Conservation (phyloP, 352 stramenopile species). For the Phytopythium helicoides region DNA sequence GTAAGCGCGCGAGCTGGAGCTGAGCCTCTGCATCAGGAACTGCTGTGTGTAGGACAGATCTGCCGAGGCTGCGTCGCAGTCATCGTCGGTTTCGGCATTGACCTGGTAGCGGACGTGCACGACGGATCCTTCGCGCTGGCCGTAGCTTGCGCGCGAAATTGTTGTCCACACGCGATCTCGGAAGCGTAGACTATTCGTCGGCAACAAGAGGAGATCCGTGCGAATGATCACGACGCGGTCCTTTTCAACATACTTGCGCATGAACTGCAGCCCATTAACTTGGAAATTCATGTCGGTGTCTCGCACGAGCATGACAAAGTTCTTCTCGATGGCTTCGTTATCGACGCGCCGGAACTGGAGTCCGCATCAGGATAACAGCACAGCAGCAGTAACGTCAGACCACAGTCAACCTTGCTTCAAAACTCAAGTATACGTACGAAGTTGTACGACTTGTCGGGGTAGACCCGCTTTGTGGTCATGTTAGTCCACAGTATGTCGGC, state of each 20-base stretch:
- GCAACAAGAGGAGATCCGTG: constrained; percentile 10
- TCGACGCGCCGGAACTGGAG: constrained; percentile 7
- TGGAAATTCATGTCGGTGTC: constrained; percentile 12
- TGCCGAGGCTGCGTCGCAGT: constrained; percentile 6
- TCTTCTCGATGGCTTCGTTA: constrained; percentile 19
- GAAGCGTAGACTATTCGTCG: constrained; percentile 14
- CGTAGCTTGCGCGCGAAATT: not conserved
- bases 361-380: constrained; percentile 7
- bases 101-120: constrained; percentile 16
- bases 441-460: constrained; percentile 20
- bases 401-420: not conserved
- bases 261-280: constrained; percentile 20
- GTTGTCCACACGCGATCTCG: constrained; percentile 21
- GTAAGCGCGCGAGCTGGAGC: not conserved
- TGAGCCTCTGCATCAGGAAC: constrained; percentile 3
- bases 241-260: constrained; percentile 17
- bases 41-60: constrained; percentile 16
- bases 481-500: constrained; percentile 20
- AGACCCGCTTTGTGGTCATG: constrained; percentile 16
- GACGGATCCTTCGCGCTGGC: constrained; percentile 7
- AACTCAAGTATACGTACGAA: constrained; percentile 11
- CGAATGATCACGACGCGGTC: constrained; percentile 15
- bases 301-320: constrained; percentile 14
- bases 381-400: not conserved
- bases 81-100: constrained; percentile 15